Evolutionary conservation across 768 basidiomycete genomes (phyloP).

Genomic region (Fomitopsis serialis): DNA sequence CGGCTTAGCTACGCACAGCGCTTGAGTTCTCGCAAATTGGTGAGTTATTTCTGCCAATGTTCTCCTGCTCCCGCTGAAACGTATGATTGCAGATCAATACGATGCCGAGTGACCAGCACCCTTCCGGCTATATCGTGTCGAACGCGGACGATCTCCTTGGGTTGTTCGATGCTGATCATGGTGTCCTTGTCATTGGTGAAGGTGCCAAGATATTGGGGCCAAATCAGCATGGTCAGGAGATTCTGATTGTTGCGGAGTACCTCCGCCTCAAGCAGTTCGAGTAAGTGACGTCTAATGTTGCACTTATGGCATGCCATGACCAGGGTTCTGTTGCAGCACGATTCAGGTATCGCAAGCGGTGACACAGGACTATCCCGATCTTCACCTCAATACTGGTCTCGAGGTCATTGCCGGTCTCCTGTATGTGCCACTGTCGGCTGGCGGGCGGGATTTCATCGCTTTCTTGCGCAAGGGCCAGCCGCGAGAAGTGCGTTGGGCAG

Average conservation of each 20-base stretch:
- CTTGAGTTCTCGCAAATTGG: constrained; percentile 71
- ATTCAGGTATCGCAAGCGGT: constrained; percentile 72
- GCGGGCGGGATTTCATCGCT: constrained; percentile 76
- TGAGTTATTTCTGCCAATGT: constrained; percentile 24
- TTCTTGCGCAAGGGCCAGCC: constrained; percentile 74
- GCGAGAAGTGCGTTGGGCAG: constrained; percentile 74
- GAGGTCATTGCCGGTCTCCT: constrained; percentile 70
- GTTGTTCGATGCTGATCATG: constrained; percentile 75
- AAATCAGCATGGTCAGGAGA: constrained; percentile 70
- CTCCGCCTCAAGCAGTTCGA: constrained; percentile 67
- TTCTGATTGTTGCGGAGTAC: constrained; percentile 76
- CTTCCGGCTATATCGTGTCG: constrained; percentile 74
- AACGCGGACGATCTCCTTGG: constrained; percentile 75
- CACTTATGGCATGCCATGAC: neutral
- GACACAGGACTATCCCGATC: constrained; percentile 63
- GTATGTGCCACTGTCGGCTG: constrained; percentile 66
- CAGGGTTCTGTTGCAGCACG: constrained; percentile 34
- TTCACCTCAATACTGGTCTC: constrained; percentile 52
- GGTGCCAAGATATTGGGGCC: constrained; percentile 67
- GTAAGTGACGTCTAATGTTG: constrained; percentile 30
- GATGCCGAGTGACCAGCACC: constrained; percentile 58
- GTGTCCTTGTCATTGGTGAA: constrained; percentile 66
- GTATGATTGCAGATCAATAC: constrained; percentile 54
- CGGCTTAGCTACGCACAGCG: constrained; percentile 72
- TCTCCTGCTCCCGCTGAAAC: neutral